These are phyloP conservation scores for Clarireedia paspali DNA, from an alignment of 2,329 filamentous ascomycete species.

Conservation along the genomic window DNA sequence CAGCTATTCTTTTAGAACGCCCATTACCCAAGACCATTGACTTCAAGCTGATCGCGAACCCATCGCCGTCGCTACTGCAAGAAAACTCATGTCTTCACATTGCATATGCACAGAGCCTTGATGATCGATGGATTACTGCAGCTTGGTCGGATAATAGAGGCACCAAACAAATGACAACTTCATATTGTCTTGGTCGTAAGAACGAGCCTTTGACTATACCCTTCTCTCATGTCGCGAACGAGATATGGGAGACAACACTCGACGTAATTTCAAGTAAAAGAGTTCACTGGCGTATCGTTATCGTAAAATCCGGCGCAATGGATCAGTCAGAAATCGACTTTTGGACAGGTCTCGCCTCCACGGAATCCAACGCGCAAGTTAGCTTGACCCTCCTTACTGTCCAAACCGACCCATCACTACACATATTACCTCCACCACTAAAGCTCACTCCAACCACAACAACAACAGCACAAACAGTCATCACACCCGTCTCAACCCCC, in stretches of 20 bases:
- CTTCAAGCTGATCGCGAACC: conserved; percentile 61
- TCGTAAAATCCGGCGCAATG: conserved; percentile 65
- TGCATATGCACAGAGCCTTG: conserved; percentile 67
- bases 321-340: conserved; percentile 55
- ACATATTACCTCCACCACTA: conserved; percentile 49
- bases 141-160: conserved; percentile 77
- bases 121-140: conserved; percentile 70
- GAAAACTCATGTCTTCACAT: conserved; percentile 78
- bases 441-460: conserved; percentile 37
- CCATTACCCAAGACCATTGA: conserved; percentile 63
- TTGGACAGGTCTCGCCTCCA: conserved; percentile 46
- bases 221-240: conserved; percentile 58
- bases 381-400: conserved; percentile 55
- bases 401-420: conserved; percentile 56
- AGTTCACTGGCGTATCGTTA: conserved; percentile 69
- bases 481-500: conserved; percentile 63
- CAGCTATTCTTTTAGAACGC: conserved; percentile 66
- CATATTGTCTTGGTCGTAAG: conserved; percentile 63
- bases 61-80: conserved; percentile 64
- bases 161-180: conserved; percentile 62
- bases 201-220: conserved; percentile 41
- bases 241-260: conserved; percentile 72
- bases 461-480: conserved; percentile 33
- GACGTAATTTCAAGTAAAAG: conserved; percentile 64
- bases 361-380: conserved; percentile 42